Conservation (phyloP, 2,329 filamentous ascomycete genomes). For the Pleurostoma richardsiae region DNA sequence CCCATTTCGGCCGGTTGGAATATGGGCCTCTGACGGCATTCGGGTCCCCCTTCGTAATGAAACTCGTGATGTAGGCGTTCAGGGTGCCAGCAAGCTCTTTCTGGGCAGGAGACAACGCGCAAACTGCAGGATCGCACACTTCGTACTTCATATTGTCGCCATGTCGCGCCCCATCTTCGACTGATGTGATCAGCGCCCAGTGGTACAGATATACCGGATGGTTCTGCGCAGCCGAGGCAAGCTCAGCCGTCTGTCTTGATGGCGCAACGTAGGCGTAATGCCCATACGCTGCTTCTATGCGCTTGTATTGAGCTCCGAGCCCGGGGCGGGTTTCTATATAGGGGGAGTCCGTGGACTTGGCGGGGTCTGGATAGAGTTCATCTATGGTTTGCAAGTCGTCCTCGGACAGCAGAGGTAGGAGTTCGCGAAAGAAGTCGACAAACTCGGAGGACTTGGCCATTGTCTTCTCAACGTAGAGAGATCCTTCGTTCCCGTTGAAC, state of each 20-base stretch:
- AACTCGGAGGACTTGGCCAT: slow-evolving; percentile 27
- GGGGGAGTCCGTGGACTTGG: slow-evolving; percentile 18
- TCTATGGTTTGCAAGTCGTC: slow-evolving; percentile 27
- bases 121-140: slow-evolving; percentile 27
- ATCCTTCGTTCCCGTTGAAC: slow-evolving; percentile 36
- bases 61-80: slow-evolving; percentile 43
- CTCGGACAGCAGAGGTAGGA: slow-evolving; percentile 30
- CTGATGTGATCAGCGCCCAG: slow-evolving; percentile 42
- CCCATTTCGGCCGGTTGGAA: slow-evolving; percentile 26
- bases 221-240: slow-evolving; percentile 22
- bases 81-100: slow-evolving; percentile 32
- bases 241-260: slow-evolving; percentile 42
- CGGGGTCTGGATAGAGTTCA: slow-evolving; percentile 33
- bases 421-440: slow-evolving; percentile 27
- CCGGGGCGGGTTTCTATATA: slow-evolving; percentile 31
- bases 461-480: slow-evolving; percentile 32
- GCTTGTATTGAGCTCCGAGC: slow-evolving; percentile 47
- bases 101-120: slow-evolving; percentile 29
- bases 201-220: slow-evolving; percentile 44
- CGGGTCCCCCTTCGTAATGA: slow-evolving; percentile 39
- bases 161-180: slow-evolving; percentile 39
- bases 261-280: slow-evolving; percentile 50
- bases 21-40: slow-evolving; percentile 26
- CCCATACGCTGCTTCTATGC: slow-evolving; percentile 47
- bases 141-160: slow-evolving; percentile 44